Evolutionary conservation across 495 filamentous ascomycete species (phyloP), one percentile per base, ranked within the genome.

Genomic region (Penicillium canescens): DNA sequence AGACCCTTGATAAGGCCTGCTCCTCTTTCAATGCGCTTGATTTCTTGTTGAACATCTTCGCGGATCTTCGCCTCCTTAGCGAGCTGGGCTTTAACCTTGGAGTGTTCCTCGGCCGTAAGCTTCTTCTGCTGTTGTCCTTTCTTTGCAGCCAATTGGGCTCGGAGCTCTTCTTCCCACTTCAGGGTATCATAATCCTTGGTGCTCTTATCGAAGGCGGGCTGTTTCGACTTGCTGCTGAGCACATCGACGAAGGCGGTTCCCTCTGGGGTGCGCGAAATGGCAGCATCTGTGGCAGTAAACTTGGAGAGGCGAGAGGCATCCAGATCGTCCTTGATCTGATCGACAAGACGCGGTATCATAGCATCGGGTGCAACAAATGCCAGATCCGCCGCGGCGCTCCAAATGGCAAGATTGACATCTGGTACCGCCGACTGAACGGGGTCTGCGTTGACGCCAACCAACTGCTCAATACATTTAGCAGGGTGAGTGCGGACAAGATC

Each of bases 151-250:
- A 98, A 73, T 61, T 98, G 91, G 33, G 83, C 81, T 42, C 92
- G 75, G n/a, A 98, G 80, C 51, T 98, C 94, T 61, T 89, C 86
- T 69, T 98, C 94, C 94, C 94, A 98, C 72, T 96, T 97, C 44
- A 96, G 64, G 1, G 90, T 96, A 61, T 98, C 89, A 55, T 96
- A 96, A 66, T 98, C 94, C 67, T 90, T 96, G 18, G 78, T 84
- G 59, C 88, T 96, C 69, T 90, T 96, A 61, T 89, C 82, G 7
- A 88, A 81, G 12, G 82, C 62, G n/a, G 78, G 76, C 42, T 76
- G 79, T 59, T 86, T 84, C 2, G 76, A 73, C 66, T 93, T 93
- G 60, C 85, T 88, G 28, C 86, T 88, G 4, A 98, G 78, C 6
- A 97, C 90, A 68, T 98, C 93, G 23, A 98, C 79, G 58, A 95